Evolutionary conservation across 352 stramenopile genomes (phyloP).

Genomic region (Globisporangium spinosum): DNA sequence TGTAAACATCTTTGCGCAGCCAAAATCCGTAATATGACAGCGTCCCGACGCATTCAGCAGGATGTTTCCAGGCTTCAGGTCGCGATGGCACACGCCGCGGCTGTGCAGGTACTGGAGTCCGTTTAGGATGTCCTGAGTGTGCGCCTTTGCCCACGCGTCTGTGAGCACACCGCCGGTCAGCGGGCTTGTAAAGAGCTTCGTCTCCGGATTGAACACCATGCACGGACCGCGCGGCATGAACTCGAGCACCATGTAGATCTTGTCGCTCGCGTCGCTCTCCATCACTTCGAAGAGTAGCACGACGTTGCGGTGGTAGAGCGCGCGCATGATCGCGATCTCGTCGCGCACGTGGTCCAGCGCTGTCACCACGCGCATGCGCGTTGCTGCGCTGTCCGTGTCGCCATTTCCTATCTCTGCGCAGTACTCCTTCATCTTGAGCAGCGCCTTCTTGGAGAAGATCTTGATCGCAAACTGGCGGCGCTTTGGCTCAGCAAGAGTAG

Average conservation of each 20-base stretch:
- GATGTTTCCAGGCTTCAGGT: conserved; percentile 91
- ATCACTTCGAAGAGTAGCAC: conserved; percentile 91
- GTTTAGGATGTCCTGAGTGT: conserved; percentile 71
- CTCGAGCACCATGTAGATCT: conserved; percentile 86
- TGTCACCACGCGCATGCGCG: conserved; percentile 68
- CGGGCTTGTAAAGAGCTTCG: conserved; percentile 68
- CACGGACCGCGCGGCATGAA: conserved; percentile 80
- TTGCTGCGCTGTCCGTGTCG: conserved; percentile 15
- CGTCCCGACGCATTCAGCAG: conserved; percentile 73
- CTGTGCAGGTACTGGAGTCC: conserved; percentile 80
- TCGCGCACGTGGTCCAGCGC: conserved; percentile 75
- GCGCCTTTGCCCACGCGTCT: conserved; percentile 58
- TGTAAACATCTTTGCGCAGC: conserved; percentile 58
- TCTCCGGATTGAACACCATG: conserved; percentile 72
- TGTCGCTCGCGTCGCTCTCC: conserved; percentile 68
- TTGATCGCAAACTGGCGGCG: conserved; percentile 74
- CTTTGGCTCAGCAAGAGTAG: conserved; percentile 14
- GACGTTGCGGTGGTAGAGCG: conserved; percentile 89
- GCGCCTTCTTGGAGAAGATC: conserved; percentile 77
- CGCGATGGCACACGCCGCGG: conserved; percentile 78
- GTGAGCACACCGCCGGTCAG: conserved; percentile 47
- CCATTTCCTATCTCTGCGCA: conserved; percentile 23
- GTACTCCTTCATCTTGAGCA: conserved; percentile 82
- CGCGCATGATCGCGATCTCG: conserved; percentile 87
- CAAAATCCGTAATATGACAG: conserved; percentile 88